A percentile compares a stretch with the other conserved stretches of the same genome.
Conservation (phyloP, 2,329 filamentous ascomycete species). For the Trichoderma hamatum region DNA sequence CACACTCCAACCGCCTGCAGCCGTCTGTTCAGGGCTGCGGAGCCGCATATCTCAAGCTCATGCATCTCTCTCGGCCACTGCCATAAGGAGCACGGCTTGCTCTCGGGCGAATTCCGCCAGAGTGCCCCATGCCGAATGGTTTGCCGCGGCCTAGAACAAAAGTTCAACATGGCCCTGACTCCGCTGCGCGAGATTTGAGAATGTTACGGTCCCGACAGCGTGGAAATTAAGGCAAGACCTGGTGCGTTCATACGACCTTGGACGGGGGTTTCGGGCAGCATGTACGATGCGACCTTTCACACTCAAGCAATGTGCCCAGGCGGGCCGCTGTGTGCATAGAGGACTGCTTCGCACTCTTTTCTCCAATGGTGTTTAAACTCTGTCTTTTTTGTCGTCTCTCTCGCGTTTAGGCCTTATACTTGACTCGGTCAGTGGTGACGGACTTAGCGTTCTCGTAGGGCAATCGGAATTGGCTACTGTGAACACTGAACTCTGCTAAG, state of each 20-base stretch:
- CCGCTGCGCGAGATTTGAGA: conserved; percentile 16
- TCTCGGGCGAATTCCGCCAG: conserved; percentile 13
- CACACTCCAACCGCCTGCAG: background rate
- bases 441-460: conserved; percentile 2
- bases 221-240: conserved; percentile 23
- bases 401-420: background rate
- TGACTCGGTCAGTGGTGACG: conserved; percentile 2
- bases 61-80: conserved; percentile 7
- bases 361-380: background rate
- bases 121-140: background rate
- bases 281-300: conserved; percentile 4
- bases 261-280: conserved; percentile 5
- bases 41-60: conserved; percentile 13
- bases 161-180: conserved; percentile 5
- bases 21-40: background rate
- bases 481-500: background rate
- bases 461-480: background rate
- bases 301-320: background rate
- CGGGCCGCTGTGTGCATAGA: background rate
- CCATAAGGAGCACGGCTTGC: background rate
- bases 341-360: background rate
- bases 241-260: conserved; percentile 4
- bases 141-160: conserved; percentile 4
- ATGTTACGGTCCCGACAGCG: conserved; percentile 18
- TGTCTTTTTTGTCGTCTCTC: background rate